Base-by-base conservation (phyloP, 2,329 filamentous ascomycete genomes). In the Alternaria sp. region DNA sequence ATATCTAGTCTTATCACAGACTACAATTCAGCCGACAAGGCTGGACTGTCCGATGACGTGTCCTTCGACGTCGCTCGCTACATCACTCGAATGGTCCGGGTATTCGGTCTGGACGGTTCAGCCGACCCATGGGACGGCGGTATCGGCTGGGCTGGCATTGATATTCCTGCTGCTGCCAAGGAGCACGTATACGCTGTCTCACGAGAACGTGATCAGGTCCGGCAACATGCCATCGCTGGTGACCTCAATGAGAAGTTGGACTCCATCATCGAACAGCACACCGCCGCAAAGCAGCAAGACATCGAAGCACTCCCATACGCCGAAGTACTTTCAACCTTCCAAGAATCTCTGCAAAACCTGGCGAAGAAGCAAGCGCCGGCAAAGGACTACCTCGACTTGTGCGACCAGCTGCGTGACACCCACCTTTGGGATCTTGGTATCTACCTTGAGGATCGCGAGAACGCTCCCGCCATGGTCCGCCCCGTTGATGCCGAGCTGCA, bases 341-440 rank as follows among this genome's bases (percentile, higher is more conserved):
- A 90, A 27, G 87, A 90, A 61, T 87, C 88, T 65, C 80, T 93
- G 0, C 85, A 87, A 4, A 81, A 82, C 7, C 77, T 92, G 1
- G 77, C 80, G 9, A 74, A 74, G 28, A 75, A 80, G 55, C 79
- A 81, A 51, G 81, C 82, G 1, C 83, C 87, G 2, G 88, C 90
- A 61, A 92, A 93, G 74, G 86, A 90, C 4, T 88, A 95, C 38
- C 87, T 97, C 2, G 79, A 84, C 0, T 85, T 97, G 48, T 95
- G 91, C 67, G 94, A 78, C 50, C 66, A 70, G 18, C 87, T 97
- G 44, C 91, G 94, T 54, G 92, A 97, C 76, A 85, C 88, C 10
- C 89, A 94, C 58, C 87, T 97, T 11, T 94, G 92, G 71, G 89
- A 94, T 59, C 82, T 96, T 0, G 92, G 90, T 38, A 90, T 97